phyloP scores from a whole-genome alignment of 1,139 yeast species.

The Taphrina deformans region DNA sequence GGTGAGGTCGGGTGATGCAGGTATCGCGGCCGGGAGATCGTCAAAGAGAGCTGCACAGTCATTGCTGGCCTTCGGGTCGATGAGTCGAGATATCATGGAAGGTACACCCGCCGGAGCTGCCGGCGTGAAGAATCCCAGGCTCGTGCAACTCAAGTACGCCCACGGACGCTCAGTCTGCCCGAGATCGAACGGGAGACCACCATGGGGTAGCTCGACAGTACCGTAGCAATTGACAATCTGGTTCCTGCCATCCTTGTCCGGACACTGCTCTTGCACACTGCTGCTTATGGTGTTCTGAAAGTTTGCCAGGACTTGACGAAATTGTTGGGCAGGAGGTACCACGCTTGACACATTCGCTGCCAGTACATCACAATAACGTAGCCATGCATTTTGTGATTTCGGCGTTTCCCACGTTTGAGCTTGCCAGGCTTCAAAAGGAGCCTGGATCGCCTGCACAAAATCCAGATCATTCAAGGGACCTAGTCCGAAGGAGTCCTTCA shows the following conservation, averaged over 20 bases:
- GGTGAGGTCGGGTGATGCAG: not conserved
- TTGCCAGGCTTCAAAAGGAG: not conserved
- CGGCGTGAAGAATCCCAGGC: not conserved
- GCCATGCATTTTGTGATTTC: not conserved
- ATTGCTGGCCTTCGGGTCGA: not conserved
- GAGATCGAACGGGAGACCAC: not conserved
- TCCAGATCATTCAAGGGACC: not conserved
- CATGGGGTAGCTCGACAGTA: not conserved
- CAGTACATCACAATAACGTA: not conserved
- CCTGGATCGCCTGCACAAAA: not conserved
- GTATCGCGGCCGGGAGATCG: constrained; percentile 1
- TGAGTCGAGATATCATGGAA: not conserved
- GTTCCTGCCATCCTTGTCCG: not conserved
- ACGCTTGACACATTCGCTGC: not conserved
- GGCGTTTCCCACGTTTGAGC: not conserved
- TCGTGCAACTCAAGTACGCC: not conserved
- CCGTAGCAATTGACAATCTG: not conserved
- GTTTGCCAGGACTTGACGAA: not conserved
- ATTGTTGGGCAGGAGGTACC: not conserved
- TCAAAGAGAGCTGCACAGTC: not conserved
- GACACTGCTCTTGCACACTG: not conserved
- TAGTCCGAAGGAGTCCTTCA: not conserved
- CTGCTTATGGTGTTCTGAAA: not conserved
- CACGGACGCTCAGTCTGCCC: not conserved
- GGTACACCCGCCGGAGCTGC: not conserved